phyloP scores from a whole-genome alignment of 192 early-diverging fungal genomes.

The Coemansia sp. region DNA sequence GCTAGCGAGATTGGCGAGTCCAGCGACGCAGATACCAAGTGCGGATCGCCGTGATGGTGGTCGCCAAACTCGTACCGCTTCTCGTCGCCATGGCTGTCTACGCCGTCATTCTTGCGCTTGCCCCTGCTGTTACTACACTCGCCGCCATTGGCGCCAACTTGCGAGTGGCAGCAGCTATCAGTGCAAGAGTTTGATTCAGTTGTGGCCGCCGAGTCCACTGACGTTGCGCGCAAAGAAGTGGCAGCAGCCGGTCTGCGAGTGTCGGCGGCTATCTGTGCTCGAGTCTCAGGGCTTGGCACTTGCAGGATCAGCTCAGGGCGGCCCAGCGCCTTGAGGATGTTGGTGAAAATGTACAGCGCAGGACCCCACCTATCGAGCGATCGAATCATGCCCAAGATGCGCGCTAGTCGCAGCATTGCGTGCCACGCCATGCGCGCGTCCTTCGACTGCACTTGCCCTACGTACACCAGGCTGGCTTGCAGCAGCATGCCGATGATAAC shows the following conservation, averaged over 20 bases:
- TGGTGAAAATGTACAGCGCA: constrained; percentile 56
- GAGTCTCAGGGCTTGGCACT: constrained; percentile 41
- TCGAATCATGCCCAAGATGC: constrained; percentile 51
- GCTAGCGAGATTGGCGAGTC: constrained; percentile 24
- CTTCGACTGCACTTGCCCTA: constrained; percentile 49
- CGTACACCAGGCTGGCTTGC: constrained; percentile 50
- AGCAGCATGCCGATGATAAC: constrained; percentile 46
- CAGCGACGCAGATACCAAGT: constrained; percentile 22
- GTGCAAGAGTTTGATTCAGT: constrained; percentile 18
- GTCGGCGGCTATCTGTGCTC: constrained; percentile 32
- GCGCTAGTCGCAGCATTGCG: constrained; percentile 55
- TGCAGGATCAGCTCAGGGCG: constrained; percentile 47
- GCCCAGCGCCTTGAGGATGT: constrained; percentile 57
- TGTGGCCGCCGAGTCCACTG: constrained; percentile 34
- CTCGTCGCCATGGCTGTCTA: constrained; percentile 43
- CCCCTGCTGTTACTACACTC: constrained; percentile 1
- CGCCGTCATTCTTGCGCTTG: constrained; percentile 40
- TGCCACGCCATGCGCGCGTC: constrained; percentile 41
- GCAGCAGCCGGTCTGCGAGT: constrained; percentile 22
- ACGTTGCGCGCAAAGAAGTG: constrained; percentile 13
- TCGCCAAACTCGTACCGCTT: constrained; percentile 55
- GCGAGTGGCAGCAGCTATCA: constrained; percentile 24
- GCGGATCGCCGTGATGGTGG: constrained; percentile 52
- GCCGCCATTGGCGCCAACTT: background rate
- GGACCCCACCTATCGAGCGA: constrained; percentile 56